Evolutionary conservation across 2,329 filamentous ascomycete species (phyloP).

Genomic region (Penicillium concentricum): DNA sequence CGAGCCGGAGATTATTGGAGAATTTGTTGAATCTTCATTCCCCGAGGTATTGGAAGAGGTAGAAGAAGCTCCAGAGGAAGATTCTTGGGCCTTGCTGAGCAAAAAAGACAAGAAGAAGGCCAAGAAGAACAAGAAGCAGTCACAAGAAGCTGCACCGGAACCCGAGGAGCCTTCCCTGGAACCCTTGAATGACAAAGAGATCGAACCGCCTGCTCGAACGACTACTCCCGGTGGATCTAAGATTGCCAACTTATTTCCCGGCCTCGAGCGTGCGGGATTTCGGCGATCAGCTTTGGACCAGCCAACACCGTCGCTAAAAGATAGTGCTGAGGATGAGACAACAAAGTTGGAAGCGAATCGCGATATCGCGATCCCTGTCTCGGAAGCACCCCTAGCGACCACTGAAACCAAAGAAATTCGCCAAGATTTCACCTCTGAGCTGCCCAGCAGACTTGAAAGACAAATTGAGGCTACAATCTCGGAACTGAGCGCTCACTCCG

Average conservation of each 20-base stretch:
- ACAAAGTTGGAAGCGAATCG: slow-evolving; percentile 35
- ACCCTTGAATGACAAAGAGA: slow-evolving; percentile 18
- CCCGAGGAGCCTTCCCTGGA: slow-evolving; percentile 6
- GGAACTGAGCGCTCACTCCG: slow-evolving; percentile 6
- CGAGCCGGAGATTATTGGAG: slow-evolving; percentile 24
- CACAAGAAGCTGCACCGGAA: slow-evolving; percentile 15
- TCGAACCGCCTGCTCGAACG: slow-evolving; percentile 19
- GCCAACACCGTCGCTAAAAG: slow-evolving; percentile 31
- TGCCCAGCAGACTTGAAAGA: slow-evolving; percentile 5
- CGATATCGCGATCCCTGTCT: slow-evolving; percentile 47
- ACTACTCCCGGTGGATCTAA: slow-evolving; percentile 26
- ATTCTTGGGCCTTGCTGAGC: slow-evolving; percentile 19
- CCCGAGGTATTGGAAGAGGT: slow-evolving; percentile 23
- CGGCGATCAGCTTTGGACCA: slow-evolving; percentile 25
- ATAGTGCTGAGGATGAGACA: slow-evolving; percentile 43
- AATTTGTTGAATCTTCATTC: slow-evolving; percentile 29
- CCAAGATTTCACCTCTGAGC: slow-evolving; percentile 36
- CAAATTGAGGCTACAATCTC: slow-evolving; percentile 9
- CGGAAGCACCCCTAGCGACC: slow-evolving; percentile 43
- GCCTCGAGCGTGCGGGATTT: slow-evolving; percentile 35
- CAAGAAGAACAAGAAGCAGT: slow-evolving; percentile 34
- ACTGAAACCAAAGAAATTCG: slow-evolving; percentile 43
- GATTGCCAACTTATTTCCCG: slow-evolving; percentile 37
- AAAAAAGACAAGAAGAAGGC: slow-evolving; percentile 31
- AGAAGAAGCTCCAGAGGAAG: slow-evolving; percentile 10